phyloP scores from a whole-genome alignment of 2,329 filamentous ascomycete species.

The Xylariomycetidae sp. region DNA sequence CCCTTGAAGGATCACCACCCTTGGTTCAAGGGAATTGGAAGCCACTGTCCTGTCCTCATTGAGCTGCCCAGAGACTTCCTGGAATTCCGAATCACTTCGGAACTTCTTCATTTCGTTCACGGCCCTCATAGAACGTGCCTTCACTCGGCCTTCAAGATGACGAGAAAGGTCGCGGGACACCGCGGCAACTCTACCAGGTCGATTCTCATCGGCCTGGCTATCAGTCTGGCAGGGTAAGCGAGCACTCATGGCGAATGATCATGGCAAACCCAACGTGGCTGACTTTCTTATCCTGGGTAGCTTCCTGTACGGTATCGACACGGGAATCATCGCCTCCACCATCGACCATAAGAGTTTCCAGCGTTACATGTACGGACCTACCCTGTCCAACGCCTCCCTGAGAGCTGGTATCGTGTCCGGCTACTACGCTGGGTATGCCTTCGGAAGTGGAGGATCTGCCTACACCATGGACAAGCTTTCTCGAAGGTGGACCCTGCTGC shows the following conservation, averaged over 20 bases:
- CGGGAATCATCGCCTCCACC: constrained; percentile 11
- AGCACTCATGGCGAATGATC: too few relatives aligned
- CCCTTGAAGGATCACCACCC: too few relatives aligned
- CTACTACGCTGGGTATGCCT: constrained; percentile 9
- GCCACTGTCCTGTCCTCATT: too few relatives aligned
- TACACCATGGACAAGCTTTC: constrained; percentile 6
- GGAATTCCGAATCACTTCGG: too few relatives aligned
- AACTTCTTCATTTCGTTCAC: too few relatives aligned
- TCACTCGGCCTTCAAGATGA: too few relatives aligned
- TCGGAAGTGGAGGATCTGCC: constrained; percentile 8
- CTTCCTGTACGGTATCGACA: constrained; percentile 10
- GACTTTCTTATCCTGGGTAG: constrained; percentile 3
- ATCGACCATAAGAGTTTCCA: constrained; percentile 13
- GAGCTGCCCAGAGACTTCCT: too few relatives aligned
- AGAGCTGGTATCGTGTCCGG: constrained; percentile 9
- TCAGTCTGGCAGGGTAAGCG: constrained; percentile 9
- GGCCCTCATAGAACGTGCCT: too few relatives aligned
- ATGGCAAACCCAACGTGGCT: too few relatives aligned
- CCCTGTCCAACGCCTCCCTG: constrained; percentile 4
- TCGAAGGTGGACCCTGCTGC: constrained; percentile 7
- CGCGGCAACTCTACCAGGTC: constrained; percentile 8
- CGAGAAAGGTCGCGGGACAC: constrained; percentile 6
- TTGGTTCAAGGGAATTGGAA: too few relatives aligned
- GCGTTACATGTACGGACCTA: constrained; percentile 9
- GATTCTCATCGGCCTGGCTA: constrained; percentile 5